phyloP scores from a whole-genome alignment of 495 filamentous ascomycete species.

The Antarctomyces pellizariae region DNA sequence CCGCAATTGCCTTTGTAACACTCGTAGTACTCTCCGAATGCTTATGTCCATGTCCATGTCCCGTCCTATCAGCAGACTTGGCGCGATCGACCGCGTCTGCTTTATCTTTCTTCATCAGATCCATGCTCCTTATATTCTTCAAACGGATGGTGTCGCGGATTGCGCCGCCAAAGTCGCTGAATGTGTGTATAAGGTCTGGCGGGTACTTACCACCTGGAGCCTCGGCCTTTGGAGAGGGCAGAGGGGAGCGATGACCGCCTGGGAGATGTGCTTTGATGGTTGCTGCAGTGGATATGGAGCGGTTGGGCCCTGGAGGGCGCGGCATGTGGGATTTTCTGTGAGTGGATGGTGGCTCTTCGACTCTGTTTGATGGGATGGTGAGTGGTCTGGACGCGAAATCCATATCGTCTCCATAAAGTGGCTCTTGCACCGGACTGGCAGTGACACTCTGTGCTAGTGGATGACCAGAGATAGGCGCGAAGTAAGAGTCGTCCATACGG shows the following conservation, averaged over 20 bases:
- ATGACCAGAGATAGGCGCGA: conserved; percentile 34
- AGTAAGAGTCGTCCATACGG: conserved; percentile 44
- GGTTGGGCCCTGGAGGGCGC: conserved; percentile 20
- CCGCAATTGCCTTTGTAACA: conserved; percentile 10
- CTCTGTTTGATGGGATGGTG: conserved; percentile 20
- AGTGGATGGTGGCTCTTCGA: conserved; percentile 19
- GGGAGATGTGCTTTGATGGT: conserved; percentile 10
- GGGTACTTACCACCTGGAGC: conserved; percentile 19
- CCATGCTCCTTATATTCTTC: no score
- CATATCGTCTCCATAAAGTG: conserved; percentile 17
- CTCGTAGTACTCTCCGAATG: conserved; percentile 21
- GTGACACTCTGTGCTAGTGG: conserved; percentile 66
- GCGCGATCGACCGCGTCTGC: no score
- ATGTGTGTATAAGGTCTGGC: conserved; percentile 16
- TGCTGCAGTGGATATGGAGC: conserved; percentile 10
- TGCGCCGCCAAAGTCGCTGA: no score
- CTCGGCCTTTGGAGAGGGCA: conserved; percentile 1
- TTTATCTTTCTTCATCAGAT: no score
- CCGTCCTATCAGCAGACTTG: no score
- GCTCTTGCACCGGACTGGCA: conserved; percentile 39
- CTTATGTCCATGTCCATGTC: conserved; percentile 22
- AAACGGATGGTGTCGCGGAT: no score
- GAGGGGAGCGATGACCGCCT: conserved; percentile 7
- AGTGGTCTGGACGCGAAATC: conserved; percentile 16
- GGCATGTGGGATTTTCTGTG: conserved; percentile 23